A percentile compares a stretch with the other conserved stretches of the same genome.
phyloP scores from a whole-genome alignment of 352 stramenopile genomes.

The Phytophthora gonapodyides region DNA sequence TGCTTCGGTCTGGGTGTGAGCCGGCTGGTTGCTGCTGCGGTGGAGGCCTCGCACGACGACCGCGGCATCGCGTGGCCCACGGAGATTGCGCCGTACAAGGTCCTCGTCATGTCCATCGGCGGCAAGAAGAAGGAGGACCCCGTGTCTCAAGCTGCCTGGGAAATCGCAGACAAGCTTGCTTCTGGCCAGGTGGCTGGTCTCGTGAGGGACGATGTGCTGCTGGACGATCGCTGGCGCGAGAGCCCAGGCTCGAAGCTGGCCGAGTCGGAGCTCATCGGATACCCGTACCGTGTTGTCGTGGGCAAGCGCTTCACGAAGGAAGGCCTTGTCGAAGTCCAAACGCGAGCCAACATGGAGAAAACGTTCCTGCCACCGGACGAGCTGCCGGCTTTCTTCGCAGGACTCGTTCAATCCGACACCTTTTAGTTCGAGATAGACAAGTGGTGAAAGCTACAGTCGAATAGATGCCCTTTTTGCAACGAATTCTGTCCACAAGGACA shows the following conservation, averaged over 20 bases:
- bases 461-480: not conserved
- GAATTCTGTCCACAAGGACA: not conserved
- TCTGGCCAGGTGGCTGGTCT: slow-evolving; percentile 37
- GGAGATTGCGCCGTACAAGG: slow-evolving; percentile 82
- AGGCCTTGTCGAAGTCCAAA: slow-evolving; percentile 78
- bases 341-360: slow-evolving; percentile 67
- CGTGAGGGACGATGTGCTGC: slow-evolving; percentile 62
- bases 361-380: slow-evolving; percentile 54
- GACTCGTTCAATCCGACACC: slow-evolving; percentile 18
- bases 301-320: slow-evolving; percentile 80
- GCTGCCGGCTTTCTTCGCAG: slow-evolving; percentile 46
- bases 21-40: slow-evolving; percentile 76
- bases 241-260: slow-evolving; percentile 80
- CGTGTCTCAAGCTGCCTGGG: slow-evolving; percentile 45
- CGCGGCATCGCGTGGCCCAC: slow-evolving; percentile 83
- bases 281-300: slow-evolving; percentile 85
- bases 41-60: slow-evolving; percentile 81
- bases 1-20: slow-evolving; percentile 90
- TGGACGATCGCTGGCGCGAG: slow-evolving; percentile 86
- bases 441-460: not conserved
- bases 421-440: slow-evolving; percentile 18
- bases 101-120: slow-evolving; percentile 78
- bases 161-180: slow-evolving; percentile 61
- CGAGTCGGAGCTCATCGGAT: slow-evolving; percentile 87
- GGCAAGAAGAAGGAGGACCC: slow-evolving; percentile 58